phyloP scores from a whole-genome alignment of 2,329 filamentous ascomycete genomes.

The Colletotrichum spaethianum region DNA sequence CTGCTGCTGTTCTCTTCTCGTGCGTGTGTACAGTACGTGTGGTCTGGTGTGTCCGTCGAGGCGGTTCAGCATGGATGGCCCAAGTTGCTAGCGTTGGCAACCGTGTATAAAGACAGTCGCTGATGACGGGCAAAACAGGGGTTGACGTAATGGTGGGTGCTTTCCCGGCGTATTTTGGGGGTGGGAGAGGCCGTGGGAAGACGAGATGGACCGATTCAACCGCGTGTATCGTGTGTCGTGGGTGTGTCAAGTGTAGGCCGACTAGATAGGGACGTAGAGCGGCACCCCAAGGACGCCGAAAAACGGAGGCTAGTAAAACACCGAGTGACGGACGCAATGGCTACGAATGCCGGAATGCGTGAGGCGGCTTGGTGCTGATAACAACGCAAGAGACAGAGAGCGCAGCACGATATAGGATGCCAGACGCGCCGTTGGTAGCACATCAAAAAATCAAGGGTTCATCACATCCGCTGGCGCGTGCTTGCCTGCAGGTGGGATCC shows the following conservation, averaged over 20 bases:
- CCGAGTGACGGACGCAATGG: constrained; percentile 6
- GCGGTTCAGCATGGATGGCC: constrained; percentile 22
- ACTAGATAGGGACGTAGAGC: constrained; percentile 1
- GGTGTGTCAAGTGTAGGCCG: constrained; percentile 24
- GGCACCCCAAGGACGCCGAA: constrained; percentile 14
- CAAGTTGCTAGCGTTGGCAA: constrained; percentile 7
- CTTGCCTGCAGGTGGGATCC: constrained; percentile 39
- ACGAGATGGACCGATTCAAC: constrained; percentile 27
- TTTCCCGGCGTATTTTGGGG: constrained; percentile 9
- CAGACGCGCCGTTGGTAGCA: constrained; percentile 19
- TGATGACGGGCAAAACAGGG: neutral
- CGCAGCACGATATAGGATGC: constrained; percentile 16
- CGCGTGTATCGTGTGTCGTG: constrained; percentile 21
- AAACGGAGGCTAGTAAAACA: constrained; percentile 4
- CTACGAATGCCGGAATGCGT: neutral
- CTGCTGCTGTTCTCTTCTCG: neutral
- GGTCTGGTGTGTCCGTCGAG: neutral
- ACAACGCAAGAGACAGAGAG: neutral
- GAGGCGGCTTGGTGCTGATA: constrained; percentile 9
- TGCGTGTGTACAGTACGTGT: neutral
- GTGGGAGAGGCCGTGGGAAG: constrained; percentile 20
- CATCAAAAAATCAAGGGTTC: constrained; percentile 33
- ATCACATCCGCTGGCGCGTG: constrained; percentile 40
- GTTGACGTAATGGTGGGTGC: constrained; percentile 24
- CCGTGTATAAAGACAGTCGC: neutral